These are phyloP conservation scores for Lentinula lateritia DNA, from an alignment of 768 basidiomycete species.

Conservation along the genomic window DNA sequence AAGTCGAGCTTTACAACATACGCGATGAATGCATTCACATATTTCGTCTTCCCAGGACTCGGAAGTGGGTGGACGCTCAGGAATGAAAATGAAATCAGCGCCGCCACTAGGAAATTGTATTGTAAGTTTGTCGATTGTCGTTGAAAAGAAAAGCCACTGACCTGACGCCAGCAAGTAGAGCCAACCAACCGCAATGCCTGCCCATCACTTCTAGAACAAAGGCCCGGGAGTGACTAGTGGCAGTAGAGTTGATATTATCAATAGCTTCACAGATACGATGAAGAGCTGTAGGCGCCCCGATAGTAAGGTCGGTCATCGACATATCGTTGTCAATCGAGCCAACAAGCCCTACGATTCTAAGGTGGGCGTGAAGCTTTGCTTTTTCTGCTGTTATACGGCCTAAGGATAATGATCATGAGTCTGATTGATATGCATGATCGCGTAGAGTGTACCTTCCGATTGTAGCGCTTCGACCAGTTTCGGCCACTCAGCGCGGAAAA, in stretches of 20 bases:
- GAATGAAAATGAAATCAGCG: constrained; percentile 97
- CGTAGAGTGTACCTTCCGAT: constrained; percentile 41
- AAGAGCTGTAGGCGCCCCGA: constrained; percentile 92
- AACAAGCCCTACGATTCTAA: constrained; percentile 96
- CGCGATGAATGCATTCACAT: constrained; percentile 79
- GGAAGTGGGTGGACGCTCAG: constrained; percentile 77
- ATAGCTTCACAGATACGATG: constrained; percentile 97
- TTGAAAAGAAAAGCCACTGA: constrained; percentile 25
- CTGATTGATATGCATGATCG: background rate
- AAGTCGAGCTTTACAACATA: constrained; percentile 21
- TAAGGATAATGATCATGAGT: background rate
- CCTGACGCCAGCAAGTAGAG: constrained; percentile 89
- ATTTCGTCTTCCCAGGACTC: constrained; percentile 89
- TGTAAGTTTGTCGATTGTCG: background rate
- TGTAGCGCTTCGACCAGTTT: constrained; percentile 67
- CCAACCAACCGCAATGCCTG: constrained; percentile 99
- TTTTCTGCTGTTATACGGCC: constrained; percentile 65
- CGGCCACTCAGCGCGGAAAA: constrained; percentile 94
- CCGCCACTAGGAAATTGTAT: constrained; percentile 50
- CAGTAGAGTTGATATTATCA: constrained; percentile 97
- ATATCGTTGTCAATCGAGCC: constrained; percentile 99
- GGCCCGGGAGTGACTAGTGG: constrained; percentile 91
- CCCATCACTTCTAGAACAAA: constrained; percentile 99
- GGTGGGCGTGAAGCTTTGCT: constrained; percentile 65
- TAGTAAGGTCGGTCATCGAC: constrained; percentile 96